Percentiles rank a stretch among this genome's conserved stretches.
Conservation (phyloP, 2,329 filamentous ascomycete species). For the Macrophomina tecta region DNA sequence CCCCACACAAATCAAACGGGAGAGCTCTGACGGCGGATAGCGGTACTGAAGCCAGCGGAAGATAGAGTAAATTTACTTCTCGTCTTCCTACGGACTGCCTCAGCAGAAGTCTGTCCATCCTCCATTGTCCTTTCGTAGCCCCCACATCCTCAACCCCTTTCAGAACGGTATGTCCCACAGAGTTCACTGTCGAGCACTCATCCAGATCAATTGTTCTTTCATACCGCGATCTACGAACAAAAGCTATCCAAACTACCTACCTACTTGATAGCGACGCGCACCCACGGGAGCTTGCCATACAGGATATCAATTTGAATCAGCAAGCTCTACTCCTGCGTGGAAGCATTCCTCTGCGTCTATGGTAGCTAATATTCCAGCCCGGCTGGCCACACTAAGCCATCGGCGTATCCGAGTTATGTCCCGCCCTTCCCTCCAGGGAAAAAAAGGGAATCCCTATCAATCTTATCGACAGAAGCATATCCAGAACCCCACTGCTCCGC, state of each 20-base stretch:
- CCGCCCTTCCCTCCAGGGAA: background rate
- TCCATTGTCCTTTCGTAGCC: too few species aligned
- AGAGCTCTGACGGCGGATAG: too few species aligned
- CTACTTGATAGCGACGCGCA: background rate
- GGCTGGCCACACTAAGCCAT: background rate
- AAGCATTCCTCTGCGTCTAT: background rate
- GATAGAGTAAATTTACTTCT: too few species aligned
- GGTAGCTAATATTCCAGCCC: background rate
- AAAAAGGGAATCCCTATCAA: background rate
- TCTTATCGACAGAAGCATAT: background rate
- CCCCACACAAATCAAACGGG: too few species aligned
- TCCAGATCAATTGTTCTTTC: background rate
- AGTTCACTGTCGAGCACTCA: too few species aligned
- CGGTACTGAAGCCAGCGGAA: too few species aligned
- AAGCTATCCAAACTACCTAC: background rate
- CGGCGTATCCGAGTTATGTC: background rate
- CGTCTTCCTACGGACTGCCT: too few species aligned
- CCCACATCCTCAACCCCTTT: too few species aligned
- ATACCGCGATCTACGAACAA: background rate
- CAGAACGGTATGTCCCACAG: too few species aligned
- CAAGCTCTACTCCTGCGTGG: background rate
- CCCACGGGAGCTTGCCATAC: background rate
- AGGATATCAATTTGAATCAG: conserved; percentile 4
- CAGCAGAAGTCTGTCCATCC: too few species aligned
- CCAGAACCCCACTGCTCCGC: background rate